Conservation (phyloP, 2,329 filamentous ascomycete species). For the Xylariomycetidae sp. region DNA sequence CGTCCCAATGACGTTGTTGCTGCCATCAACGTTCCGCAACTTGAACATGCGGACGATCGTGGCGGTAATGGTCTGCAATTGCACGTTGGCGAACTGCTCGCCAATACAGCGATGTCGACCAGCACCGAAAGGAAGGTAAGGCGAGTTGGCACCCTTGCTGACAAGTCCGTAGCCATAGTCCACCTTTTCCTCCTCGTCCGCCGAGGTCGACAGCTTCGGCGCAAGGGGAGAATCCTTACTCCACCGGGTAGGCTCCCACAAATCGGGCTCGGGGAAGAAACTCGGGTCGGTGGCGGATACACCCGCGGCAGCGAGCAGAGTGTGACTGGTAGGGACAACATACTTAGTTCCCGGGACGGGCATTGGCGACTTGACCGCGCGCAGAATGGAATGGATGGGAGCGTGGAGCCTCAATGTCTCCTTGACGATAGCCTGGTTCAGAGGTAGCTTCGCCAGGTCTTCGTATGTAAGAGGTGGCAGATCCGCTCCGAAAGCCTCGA, state of each 20-base stretch:
- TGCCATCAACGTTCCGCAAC: slow-evolving; percentile 69
- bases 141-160: slow-evolving; percentile 81
- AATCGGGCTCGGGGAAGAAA: slow-evolving; percentile 75
- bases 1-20: slow-evolving; percentile 59
- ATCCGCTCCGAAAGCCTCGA: slow-evolving; percentile 64
- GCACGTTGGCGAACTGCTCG: slow-evolving; percentile 92
- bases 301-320: slow-evolving; percentile 78
- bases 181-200: slow-evolving; percentile 64
- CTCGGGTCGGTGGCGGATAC: slow-evolving; percentile 65
- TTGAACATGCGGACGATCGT: slow-evolving; percentile 74
- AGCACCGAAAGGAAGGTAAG: slow-evolving; percentile 91
- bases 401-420: slow-evolving; percentile 88
- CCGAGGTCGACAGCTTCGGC: slow-evolving; percentile 37
- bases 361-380: slow-evolving; percentile 85
- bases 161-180: slow-evolving; percentile 94
- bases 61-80: slow-evolving; percentile 79
- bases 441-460: slow-evolving; percentile 67
- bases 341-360: slow-evolving; percentile 75
- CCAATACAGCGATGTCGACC: slow-evolving; percentile 92
- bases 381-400: slow-evolving; percentile 92
- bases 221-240: slow-evolving; percentile 56
- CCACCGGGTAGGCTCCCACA: slow-evolving; percentile 93
- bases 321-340: slow-evolving; percentile 73
- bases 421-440: slow-evolving; percentile 81
- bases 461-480: slow-evolving; percentile 73